Conservation (phyloP, 352 stramenopile species). For the Phytophthora agathidicida region DNA sequence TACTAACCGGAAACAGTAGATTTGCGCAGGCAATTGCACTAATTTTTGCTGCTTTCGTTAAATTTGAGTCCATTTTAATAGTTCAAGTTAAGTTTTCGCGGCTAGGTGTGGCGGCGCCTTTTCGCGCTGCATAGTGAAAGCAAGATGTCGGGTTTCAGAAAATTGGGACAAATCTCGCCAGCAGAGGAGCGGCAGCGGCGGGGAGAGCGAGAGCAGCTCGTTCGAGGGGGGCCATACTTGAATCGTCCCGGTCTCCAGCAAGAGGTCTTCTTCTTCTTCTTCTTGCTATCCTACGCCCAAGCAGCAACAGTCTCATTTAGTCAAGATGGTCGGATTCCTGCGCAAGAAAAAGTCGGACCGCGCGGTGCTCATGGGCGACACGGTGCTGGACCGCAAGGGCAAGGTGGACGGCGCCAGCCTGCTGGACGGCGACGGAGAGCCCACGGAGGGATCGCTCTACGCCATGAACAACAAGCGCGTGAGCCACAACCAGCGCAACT, state of each 20-base stretch:
- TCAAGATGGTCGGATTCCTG: slow-evolving; percentile 77
- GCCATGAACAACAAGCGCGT: slow-evolving; percentile 54
- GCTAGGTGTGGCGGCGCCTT: slow-evolving; percentile 25
- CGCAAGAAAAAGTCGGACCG: slow-evolving; percentile 89
- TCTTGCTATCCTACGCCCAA: slow-evolving; percentile 10
- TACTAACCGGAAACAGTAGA: too few species aligned
- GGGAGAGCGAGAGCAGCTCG: slow-evolving; percentile 32
- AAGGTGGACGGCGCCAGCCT: slow-evolving; percentile 85
- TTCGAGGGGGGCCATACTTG: slow-evolving; percentile 33
- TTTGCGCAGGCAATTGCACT: too few species aligned
- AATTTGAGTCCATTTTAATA: too few species aligned
- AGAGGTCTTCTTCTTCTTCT: background rate
- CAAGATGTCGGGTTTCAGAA: slow-evolving; percentile 24
- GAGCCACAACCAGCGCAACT: slow-evolving; percentile 52
- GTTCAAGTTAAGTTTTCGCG: slow-evolving; percentile 4
- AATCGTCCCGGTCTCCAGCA: slow-evolving; percentile 32
- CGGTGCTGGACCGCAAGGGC: slow-evolving; percentile 83
- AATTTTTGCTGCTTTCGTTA: too few species aligned
- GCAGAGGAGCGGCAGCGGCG: slow-evolving; percentile 33
- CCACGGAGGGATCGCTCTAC: slow-evolving; percentile 75
- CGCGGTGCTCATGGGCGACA: slow-evolving; percentile 66
- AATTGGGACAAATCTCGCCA: slow-evolving; percentile 35
- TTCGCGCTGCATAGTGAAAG: slow-evolving; percentile 21
- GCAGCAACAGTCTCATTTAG: slow-evolving; percentile 2
- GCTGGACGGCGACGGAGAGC: slow-evolving; percentile 82